Conservation (phyloP, 495 filamentous ascomycete species). For the Neurospora sp. region DNA sequence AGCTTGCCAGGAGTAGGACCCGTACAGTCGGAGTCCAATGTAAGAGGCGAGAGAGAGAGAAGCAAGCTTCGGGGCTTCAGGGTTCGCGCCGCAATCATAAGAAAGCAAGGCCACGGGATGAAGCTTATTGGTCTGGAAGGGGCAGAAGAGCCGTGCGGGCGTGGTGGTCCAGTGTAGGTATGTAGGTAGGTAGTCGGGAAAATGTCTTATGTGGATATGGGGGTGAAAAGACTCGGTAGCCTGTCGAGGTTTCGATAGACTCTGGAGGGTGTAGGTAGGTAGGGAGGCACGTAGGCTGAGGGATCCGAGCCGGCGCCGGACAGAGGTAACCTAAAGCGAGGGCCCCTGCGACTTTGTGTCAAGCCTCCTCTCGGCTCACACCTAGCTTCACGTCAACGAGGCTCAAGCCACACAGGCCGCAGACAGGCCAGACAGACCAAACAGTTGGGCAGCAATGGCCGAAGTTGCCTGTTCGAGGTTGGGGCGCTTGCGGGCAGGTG, state of each 20-base stretch:
- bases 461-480: conserved; percentile 6
- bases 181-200: not conserved
- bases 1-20: conserved; percentile 5
- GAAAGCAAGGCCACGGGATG: conserved; percentile 1
- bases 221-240: not conserved
- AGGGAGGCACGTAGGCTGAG: not conserved
- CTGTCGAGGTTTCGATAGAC: not conserved
- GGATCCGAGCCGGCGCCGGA: not conserved
- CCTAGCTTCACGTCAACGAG: conserved; percentile 8
- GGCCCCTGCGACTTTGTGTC: not conserved
- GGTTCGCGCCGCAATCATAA: conserved; percentile 1
- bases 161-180: not conserved
- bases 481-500: conserved; percentile 9
- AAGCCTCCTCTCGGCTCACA: not conserved
- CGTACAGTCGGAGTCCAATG: not conserved
- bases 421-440: not conserved
- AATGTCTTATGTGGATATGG: not conserved
- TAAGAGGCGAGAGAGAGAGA: not conserved
- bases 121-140: conserved; percentile 13
- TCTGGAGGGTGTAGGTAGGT: not conserved
- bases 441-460: conserved; percentile 25
- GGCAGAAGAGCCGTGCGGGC: not conserved
- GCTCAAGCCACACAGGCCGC: conserved; percentile 8
- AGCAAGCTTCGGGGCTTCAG: conserved; percentile 5
- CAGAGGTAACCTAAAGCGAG: not conserved